Evolutionary conservation across 106 monocot genomes (phyloP), one percentile per base, ranked within the genome.

Genomic region (Agapanthus africanus): DNA sequence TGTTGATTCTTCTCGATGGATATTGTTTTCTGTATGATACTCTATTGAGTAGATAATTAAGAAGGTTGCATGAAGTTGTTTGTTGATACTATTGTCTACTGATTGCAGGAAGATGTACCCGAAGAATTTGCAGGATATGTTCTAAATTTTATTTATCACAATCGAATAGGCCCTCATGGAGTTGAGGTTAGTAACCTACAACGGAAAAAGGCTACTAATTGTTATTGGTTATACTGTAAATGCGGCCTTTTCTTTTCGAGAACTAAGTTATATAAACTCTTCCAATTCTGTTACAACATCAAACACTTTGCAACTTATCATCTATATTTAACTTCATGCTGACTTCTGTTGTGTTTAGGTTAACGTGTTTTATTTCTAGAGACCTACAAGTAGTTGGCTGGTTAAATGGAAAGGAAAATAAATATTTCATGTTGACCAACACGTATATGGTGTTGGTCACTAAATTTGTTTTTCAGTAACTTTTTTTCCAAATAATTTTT

Each of bases 51-150:
- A n/a, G 35, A 71, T 51, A 42, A 42, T 8, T 42, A 42, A 42
- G 42, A 7, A 44, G 16, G 16, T 44, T 11, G 16, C 0, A 9
- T 75, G 4, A 13, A 41, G 35, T 47, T 54, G 19, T 19, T 42
- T 65, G 33, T 66, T 57, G 8, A 47, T 33, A 72, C 27, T 57
- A n/a, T 31, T 52, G 36, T 23, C 66, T 31, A 31, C 26, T 52
- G n/a, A n/a, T 71, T 84, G 46, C 87, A 99, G 97, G 97, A 99
- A 82, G 97, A 99, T 74, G 91, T 79, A 31, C 97, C 97, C 3
- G 89, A 92, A 56, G 97, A 99, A 79, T 99, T 99, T 80, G 84
- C 87, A 65, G 85, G 82, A 39, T 63, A 70, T 59, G 70, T 99
- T 64, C 71, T 92, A 18, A 89, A 85, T 79, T 97, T 99, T 69